Conservation (phyloP, 306 rosid genomes). For the Cicer judaicum region DNA sequence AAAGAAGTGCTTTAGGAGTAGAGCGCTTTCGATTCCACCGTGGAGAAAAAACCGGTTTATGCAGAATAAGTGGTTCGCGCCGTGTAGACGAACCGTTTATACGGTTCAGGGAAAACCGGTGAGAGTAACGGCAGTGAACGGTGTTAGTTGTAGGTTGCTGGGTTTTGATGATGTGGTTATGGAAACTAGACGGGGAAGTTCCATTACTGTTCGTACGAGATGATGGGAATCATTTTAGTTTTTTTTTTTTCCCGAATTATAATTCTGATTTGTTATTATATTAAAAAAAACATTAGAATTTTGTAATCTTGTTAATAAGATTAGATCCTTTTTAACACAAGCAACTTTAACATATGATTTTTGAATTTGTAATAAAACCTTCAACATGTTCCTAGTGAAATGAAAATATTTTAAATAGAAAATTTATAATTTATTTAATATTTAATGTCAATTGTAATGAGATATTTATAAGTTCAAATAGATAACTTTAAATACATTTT, state of each 20-base stretch:
- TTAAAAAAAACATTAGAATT: background rate
- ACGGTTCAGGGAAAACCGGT: constrained; percentile 41
- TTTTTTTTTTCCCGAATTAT: background rate
- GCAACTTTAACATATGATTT: too few species aligned
- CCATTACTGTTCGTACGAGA: constrained; percentile 48
- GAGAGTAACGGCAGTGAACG: constrained; percentile 5
- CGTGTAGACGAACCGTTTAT: constrained; percentile 54
- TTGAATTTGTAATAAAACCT: too few species aligned
- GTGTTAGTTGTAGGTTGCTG: constrained; percentile 53
- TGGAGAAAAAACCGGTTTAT: constrained; percentile 77
- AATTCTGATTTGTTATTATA: background rate
- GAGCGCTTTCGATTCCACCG: constrained; percentile 65
- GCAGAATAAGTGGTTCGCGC: constrained; percentile 75
- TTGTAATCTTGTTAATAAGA: background rate
- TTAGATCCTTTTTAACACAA: too few species aligned
- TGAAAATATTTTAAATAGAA: too few species aligned
- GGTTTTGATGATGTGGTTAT: constrained; percentile 57
- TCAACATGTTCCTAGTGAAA: too few species aligned
- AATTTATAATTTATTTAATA: too few species aligned
- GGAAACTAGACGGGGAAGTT: constrained; percentile 26
- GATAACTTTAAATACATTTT: too few species aligned
- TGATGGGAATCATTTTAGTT: background rate
- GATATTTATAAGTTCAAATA: too few species aligned
- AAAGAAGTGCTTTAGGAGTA: constrained; percentile 57
- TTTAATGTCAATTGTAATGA: too few species aligned